A percentile compares a stretch with the other conserved stretches of the same genome.
These are phyloP conservation scores for Filosporella fistucella DNA, from an alignment of 495 filamentous ascomycete genomes.

Conservation along the genomic window DNA sequence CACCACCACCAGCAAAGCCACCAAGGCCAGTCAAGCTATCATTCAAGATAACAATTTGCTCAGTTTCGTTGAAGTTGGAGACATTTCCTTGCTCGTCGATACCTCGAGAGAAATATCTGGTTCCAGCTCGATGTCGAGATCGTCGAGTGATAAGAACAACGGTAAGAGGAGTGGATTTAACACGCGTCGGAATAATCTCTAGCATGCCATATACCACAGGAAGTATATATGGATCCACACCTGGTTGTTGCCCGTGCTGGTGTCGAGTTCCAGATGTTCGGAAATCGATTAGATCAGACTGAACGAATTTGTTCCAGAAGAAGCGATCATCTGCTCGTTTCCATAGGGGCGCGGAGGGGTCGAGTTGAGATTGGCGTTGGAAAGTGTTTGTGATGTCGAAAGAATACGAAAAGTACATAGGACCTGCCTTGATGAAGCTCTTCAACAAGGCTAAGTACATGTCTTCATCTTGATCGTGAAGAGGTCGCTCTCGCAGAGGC, in stretches of 20 bases:
- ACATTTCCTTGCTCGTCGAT: conserved; percentile 91
- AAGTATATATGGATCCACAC: conserved; percentile 87
- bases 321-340: conserved; percentile 92
- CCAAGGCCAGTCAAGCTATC: conserved; percentile 65
- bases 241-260: conserved; percentile 64
- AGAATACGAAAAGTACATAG: conserved; percentile 98
- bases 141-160: conserved; percentile 83
- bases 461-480: conserved; percentile 92
- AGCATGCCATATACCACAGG: conserved; percentile 94
- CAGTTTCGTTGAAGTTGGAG: conserved; percentile 97
- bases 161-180: conserved; percentile 79
- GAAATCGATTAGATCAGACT: conserved; percentile 87
- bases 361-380: conserved; percentile 77
- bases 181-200: conserved; percentile 72
- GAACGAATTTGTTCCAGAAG: conserved; percentile 96
- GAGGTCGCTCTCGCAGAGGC: conserved; percentile 83
- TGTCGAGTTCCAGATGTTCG: conserved; percentile 46
- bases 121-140: conserved; percentile 81
- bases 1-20: conserved; percentile 73
- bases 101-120: conserved; percentile 89
- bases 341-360: conserved; percentile 74
- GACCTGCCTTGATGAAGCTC: conserved; percentile 69
- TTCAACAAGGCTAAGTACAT: conserved; percentile 77
- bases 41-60: conserved; percentile 85
- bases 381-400: conserved; percentile 92